Evolutionary conservation across 108 stramenopile genomes (phyloP).

Genomic region (Cyclotella choctawhatcheeana): DNA sequence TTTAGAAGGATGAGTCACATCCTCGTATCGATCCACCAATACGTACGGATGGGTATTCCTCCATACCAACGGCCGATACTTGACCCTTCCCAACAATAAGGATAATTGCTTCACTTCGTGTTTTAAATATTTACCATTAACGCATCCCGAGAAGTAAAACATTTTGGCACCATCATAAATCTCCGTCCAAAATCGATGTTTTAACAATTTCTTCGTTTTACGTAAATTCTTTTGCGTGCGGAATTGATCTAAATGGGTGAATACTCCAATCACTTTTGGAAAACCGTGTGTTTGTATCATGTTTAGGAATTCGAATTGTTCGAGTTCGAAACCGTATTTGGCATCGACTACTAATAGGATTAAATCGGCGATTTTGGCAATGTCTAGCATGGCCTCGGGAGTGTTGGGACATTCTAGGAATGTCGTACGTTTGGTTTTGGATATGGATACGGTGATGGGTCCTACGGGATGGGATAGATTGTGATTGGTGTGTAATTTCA

Average conservation of each 20-base stretch:
- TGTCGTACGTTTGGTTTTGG: slow-evolving; percentile 92
- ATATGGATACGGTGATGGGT: slow-evolving; percentile 96
- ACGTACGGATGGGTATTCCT: slow-evolving; percentile 98
- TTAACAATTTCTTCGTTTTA: slow-evolving; percentile 92
- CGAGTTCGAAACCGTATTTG: slow-evolving; percentile 99
- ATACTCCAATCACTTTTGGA: slow-evolving; percentile 98
- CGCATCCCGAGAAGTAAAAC: slow-evolving; percentile 94
- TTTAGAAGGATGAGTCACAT: slow-evolving; percentile 81
- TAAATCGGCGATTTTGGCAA: slow-evolving; percentile 98
- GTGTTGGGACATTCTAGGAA: slow-evolving; percentile 95
- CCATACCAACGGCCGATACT: slow-evolving; percentile 98
- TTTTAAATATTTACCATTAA: slow-evolving; percentile 96
- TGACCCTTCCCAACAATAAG: slow-evolving; percentile 88
- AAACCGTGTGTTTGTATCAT: slow-evolving; percentile 98
- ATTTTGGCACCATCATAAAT: slow-evolving; percentile 99
- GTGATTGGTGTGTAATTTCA: slow-evolving; percentile 96
- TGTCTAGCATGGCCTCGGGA: slow-evolving; percentile 96
- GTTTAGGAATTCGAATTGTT: slow-evolving; percentile 98
- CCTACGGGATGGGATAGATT: slow-evolving; percentile 86
- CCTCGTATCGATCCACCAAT: slow-evolving; percentile 94
- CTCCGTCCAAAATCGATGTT: slow-evolving; percentile 99
- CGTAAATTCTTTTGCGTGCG: slow-evolving; percentile 89
- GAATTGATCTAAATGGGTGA: slow-evolving; percentile 97
- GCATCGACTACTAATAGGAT: slow-evolving; percentile 97
- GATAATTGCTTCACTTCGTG: slow-evolving; percentile 93